These are phyloP conservation scores for Fusarium vanettenii DNA, from an alignment of 2,329 filamentous ascomycete genomes.

Conservation along the genomic window DNA sequence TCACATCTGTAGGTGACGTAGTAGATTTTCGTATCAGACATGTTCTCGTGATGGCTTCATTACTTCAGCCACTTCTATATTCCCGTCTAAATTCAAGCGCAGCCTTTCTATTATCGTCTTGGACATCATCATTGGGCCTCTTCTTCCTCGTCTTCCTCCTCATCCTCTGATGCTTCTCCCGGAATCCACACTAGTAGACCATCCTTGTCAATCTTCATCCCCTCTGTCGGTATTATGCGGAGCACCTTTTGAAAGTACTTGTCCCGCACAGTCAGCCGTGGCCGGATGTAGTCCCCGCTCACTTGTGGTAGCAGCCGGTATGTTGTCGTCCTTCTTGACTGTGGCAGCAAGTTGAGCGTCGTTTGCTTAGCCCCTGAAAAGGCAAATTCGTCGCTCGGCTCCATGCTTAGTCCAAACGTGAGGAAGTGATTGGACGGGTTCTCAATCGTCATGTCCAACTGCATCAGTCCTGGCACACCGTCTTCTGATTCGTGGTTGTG, in stretches of 20 bases:
- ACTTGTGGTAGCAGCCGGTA: slow-evolving; percentile 80
- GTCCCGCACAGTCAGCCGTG: slow-evolving; percentile 82
- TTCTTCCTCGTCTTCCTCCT: slow-evolving; percentile 36
- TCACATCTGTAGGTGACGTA: neutral
- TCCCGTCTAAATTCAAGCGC: slow-evolving; percentile 11
- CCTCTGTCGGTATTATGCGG: slow-evolving; percentile 82
- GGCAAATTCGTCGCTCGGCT: slow-evolving; percentile 90
- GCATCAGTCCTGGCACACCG: slow-evolving; percentile 51
- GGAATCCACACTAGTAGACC: slow-evolving; percentile 73
- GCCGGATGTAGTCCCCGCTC: slow-evolving; percentile 75
- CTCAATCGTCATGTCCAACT: slow-evolving; percentile 77
- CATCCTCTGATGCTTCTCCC: slow-evolving; percentile 42
- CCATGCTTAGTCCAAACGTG: slow-evolving; percentile 92
- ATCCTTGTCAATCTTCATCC: slow-evolving; percentile 73
- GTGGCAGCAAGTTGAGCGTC: slow-evolving; percentile 82
- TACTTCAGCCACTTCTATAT: slow-evolving; percentile 4
- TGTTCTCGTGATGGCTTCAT: slow-evolving; percentile 28
- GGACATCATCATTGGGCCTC: slow-evolving; percentile 18
- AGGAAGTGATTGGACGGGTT: slow-evolving; percentile 96
- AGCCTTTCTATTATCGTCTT: slow-evolving; percentile 6
- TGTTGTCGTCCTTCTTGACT: slow-evolving; percentile 78
- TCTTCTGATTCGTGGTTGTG: slow-evolving; percentile 50
- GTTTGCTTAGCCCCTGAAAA: slow-evolving; percentile 90
- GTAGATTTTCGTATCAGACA: neutral
- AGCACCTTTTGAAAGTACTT: slow-evolving; percentile 94